Evolutionary conservation across 2,329 filamentous ascomycete species (phyloP).

Genomic region (Boeremia exigua): DNA sequence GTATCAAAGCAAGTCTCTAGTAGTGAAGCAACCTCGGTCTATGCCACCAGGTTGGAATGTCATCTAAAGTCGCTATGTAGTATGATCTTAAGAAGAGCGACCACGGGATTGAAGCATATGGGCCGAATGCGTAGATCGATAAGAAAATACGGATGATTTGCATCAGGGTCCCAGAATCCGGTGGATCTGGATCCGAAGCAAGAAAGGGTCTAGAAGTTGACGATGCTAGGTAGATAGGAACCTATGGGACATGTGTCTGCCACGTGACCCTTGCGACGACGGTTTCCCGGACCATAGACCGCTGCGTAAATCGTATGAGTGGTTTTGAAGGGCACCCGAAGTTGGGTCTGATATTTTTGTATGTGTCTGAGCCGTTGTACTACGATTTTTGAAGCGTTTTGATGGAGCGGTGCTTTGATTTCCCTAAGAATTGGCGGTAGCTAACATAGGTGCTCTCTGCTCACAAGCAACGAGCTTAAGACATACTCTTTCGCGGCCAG

Average conservation of each 20-base stretch:
- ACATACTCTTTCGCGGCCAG: slow-evolving; percentile 18
- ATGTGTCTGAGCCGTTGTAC: not conserved
- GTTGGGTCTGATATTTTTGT: not conserved
- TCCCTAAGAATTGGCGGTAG: slow-evolving; percentile 20
- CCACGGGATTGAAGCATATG: not conserved
- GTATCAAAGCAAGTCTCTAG: too few relatives aligned
- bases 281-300: not conserved
- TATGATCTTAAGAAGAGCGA: too few relatives aligned
- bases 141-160: slow-evolving; percentile 1
- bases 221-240: not conserved
- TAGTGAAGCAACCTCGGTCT: too few relatives aligned
- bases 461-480: slow-evolving; percentile 15
- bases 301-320: not conserved
- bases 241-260: not conserved
- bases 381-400: not conserved
- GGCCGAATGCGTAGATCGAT: slow-evolving; percentile 7
- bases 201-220: not conserved
- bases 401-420: slow-evolving; percentile 11
- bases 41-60: too few relatives aligned
- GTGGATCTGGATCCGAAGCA: not conserved
- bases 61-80: too few relatives aligned
- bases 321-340: not conserved
- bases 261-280: not conserved
- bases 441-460: slow-evolving; percentile 11
- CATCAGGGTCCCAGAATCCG: not conserved